Evolutionary conservation across 805 yeast genomes (phyloP), one percentile per base, ranked within the genome.

Genomic region (Metschnikowia arizonensis): DNA sequence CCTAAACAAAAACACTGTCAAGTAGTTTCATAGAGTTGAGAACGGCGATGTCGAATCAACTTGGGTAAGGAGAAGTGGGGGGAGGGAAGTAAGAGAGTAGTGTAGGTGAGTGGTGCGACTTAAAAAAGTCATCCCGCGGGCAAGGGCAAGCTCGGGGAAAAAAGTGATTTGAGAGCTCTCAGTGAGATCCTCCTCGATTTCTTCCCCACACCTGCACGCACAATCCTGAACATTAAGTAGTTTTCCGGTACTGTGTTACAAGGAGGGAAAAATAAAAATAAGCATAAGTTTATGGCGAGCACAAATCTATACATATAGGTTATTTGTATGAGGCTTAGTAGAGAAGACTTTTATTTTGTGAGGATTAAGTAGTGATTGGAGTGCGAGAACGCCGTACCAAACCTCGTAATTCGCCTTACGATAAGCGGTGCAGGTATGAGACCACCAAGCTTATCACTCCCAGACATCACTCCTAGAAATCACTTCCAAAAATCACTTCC

Each of bases 391-490:
- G 25, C 36, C 36, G 25, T 17, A 19, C 26, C 24, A 34, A n/a
- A 14, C 5, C n/a, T 34, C n/a, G 14, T 34, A 33, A 11, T 33
- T 21, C 38, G 38, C 29, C 4, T 29, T 10, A 15, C 38, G 19
- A 23, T 23, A 23, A 23, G 38, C 38, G 38, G 38, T 34, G 38
- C 38, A 34, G 38, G 38, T 34, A 15, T 19, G 28, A 11, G 12
- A 23, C 19, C 38, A 18, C 14, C 29, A 10, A 34, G 38, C 38
- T 34, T 24, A 23, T 34, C 38, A 19, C 19, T 6, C 10, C 10
- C 19, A 6, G 23, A 19, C 10, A 24, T 24, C 26, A 17, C 31
- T n/a, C 15, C 15, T 12, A 12, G 31, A n/a, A n/a, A n/a, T n/a
- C n/a, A n/a, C n/a, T n/a, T n/a, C n/a, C n/a, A n/a, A n/a, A n/a